These are phyloP conservation scores for Boechera stricta DNA, from an alignment of 345 rosid species.

Conservation along the genomic window DNA sequence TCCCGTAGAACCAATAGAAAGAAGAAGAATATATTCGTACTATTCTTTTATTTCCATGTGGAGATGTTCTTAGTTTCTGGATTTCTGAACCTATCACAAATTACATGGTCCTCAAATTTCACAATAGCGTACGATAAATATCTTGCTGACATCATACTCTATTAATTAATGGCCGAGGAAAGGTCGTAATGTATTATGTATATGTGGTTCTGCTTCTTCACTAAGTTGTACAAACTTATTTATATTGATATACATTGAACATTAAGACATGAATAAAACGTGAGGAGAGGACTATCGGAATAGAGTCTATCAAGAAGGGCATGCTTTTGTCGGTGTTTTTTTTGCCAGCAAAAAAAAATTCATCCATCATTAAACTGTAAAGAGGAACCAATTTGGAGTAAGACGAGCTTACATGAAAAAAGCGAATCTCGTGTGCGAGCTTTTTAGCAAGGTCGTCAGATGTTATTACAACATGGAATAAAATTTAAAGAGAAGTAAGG, in stretches of 20 bases:
- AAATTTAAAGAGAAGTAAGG: no score
- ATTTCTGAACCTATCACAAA: neutral
- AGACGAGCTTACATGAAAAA: no score
- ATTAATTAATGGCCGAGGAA: neutral
- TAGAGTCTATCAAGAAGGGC: neutral
- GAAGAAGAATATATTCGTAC: neutral
- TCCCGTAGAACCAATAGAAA: neutral
- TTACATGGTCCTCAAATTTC: constrained; percentile 21
- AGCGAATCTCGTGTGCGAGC: no score
- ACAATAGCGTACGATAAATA: no score
- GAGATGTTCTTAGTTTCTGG: constrained; percentile 20
- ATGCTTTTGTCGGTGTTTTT: neutral
- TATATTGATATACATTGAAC: neutral
- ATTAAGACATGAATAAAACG: neutral
- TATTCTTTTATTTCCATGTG: constrained; percentile 17
- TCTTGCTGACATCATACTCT: no score
- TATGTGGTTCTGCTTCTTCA: constrained; percentile 20
- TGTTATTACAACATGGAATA: no score
- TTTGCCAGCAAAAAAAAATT: no score
- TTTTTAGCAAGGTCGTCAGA: no score
- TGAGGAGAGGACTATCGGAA: neutral
- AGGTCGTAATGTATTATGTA: neutral
- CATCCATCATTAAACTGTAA: no score
- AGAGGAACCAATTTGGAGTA: no score
- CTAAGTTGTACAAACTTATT: neutral